phyloP scores from a whole-genome alignment of 2,329 filamentous ascomycete genomes.

The Colletotrichum navitas region DNA sequence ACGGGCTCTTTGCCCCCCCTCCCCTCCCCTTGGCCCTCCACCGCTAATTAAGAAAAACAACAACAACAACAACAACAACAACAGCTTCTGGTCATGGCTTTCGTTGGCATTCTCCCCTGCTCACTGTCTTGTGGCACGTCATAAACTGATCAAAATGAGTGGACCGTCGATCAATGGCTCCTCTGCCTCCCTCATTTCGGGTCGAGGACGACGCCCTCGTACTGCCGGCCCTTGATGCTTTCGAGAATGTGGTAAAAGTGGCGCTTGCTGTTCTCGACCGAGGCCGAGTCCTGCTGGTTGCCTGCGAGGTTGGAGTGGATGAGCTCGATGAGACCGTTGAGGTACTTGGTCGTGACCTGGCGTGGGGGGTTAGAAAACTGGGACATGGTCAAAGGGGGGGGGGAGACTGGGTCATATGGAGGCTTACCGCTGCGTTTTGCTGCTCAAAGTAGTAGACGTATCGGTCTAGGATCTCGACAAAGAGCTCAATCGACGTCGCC shows the following conservation, averaged over 20 bases:
- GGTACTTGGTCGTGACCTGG: conserved; percentile 91
- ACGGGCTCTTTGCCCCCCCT: too few species aligned
- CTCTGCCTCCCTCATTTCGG: conserved; percentile 52
- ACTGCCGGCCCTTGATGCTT: conserved; percentile 91
- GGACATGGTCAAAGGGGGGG: too few species aligned
- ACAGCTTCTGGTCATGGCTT: not conserved
- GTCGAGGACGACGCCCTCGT: conserved; percentile 88
- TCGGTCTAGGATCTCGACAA: conserved; percentile 97
- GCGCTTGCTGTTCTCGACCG: conserved; percentile 88
- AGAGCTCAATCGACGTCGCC: conserved; percentile 94
- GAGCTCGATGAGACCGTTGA: conserved; percentile 97
- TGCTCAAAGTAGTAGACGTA: conserved; percentile 99
- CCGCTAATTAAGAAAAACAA: conserved; percentile 14
- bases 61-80: not conserved
- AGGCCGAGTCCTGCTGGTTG: conserved; percentile 83
- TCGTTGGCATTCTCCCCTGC: conserved; percentile 5
- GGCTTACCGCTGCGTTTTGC: conserved; percentile 88
- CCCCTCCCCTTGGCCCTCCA: not conserved
- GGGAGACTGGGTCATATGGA: too few species aligned
- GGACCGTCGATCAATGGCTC: not conserved
- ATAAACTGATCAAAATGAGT: not conserved
- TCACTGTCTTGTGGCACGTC: not conserved
- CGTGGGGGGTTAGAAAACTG: not conserved
- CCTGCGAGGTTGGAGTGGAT: conserved; percentile 96
- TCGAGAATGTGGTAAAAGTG: conserved; percentile 96